Evolutionary conservation across 352 stramenopile genomes (phyloP).

Genomic region (Pythium utonaiense): DNA sequence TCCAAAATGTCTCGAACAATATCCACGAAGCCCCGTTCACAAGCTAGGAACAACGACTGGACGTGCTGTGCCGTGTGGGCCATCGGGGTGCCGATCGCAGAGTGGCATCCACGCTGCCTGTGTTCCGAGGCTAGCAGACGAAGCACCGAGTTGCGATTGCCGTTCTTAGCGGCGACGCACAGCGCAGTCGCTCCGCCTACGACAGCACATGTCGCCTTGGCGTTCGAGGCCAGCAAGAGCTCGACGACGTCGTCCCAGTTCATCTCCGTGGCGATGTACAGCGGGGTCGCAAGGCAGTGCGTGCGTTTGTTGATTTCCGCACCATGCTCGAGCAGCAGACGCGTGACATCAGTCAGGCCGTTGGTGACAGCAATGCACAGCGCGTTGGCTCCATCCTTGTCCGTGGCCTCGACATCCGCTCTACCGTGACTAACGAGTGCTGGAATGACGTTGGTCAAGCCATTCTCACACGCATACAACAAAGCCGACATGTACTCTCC

Average conservation of each 20-base stretch:
- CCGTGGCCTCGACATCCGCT: conserved; percentile 53
- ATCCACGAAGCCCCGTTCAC: conserved; percentile 59
- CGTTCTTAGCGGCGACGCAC: conserved; percentile 77
- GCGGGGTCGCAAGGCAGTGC: conserved; percentile 57
- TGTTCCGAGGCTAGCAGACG: conserved; percentile 44
- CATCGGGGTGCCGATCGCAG: neutral
- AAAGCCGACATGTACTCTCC: conserved; percentile 42
- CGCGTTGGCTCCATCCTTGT: conserved; percentile 55
- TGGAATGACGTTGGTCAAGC: conserved; percentile 42
- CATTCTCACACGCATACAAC: conserved; percentile 58
- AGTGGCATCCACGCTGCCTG: conserved; percentile 13
- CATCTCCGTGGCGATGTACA: conserved; percentile 77
- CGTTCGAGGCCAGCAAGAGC: conserved; percentile 44
- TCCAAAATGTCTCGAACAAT: conserved; percentile 68
- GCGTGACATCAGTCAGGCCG: conserved; percentile 41
- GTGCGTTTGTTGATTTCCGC: conserved; percentile 62
- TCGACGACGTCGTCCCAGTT: conserved; percentile 70
- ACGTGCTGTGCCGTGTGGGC: conserved; percentile 33
- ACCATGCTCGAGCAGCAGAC: conserved; percentile 42
- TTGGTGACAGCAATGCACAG: conserved; percentile 62
- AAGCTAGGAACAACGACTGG: conserved; percentile 74
- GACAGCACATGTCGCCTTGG: conserved; percentile 38
- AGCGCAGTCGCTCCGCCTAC: conserved; percentile 58
- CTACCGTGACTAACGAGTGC: conserved; percentile 33
- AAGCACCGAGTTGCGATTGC: conserved; percentile 48